Percentiles rank a stretch among this genome's conserved stretches.
phyloP scores from a whole-genome alignment of 2,329 filamentous ascomycete species.

The Madurella mycetomatis region DNA sequence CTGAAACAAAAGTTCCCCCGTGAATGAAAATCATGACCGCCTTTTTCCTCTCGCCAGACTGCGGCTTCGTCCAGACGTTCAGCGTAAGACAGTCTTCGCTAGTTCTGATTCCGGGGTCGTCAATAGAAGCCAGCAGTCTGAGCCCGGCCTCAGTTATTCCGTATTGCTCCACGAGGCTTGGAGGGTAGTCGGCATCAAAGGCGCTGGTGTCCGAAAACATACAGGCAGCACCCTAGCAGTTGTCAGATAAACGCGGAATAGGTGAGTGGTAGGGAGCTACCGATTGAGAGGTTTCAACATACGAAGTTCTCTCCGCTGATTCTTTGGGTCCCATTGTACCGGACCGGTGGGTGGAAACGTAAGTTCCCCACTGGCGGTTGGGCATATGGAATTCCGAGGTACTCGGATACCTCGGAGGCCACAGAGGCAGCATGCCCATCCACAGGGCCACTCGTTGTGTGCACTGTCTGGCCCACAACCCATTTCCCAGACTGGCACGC shows the following conservation, averaged over 20 bases:
- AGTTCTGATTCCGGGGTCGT: conserved; percentile 8
- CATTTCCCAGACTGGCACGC: conserved; percentile 1
- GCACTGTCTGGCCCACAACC: conserved; percentile 24
- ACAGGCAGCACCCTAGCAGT: conserved; percentile 1
- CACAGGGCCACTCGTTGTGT: conserved; percentile 32
- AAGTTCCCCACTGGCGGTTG: conserved; percentile 27
- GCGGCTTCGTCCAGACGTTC: conserved; percentile 37
- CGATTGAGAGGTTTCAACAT: neutral
- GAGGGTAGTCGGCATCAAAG: conserved; percentile 23
- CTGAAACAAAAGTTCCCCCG: conserved; percentile 32
- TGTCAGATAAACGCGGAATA: neutral
- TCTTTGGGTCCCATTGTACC: conserved; percentile 18
- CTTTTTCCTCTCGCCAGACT: conserved; percentile 26
- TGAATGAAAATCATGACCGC: conserved; percentile 37
- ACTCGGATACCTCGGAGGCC: conserved; percentile 33
- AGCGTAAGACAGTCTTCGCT: conserved; percentile 38
- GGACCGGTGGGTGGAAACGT: conserved; percentile 27
- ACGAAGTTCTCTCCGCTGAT: conserved; percentile 23
- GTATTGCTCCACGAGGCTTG: conserved; percentile 25
- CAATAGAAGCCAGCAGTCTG: neutral
- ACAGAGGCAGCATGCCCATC: conserved; percentile 31
- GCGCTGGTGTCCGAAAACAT: conserved; percentile 11
- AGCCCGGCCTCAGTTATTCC: conserved; percentile 25
- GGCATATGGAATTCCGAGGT: conserved; percentile 34
- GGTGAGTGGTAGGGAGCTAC: too few species aligned